Percentiles rank a stretch among this genome's conserved stretches.
Evolutionary conservation across 2,329 filamentous ascomycete genomes (phyloP).

Genomic region (Epicoccum nigrum): DNA sequence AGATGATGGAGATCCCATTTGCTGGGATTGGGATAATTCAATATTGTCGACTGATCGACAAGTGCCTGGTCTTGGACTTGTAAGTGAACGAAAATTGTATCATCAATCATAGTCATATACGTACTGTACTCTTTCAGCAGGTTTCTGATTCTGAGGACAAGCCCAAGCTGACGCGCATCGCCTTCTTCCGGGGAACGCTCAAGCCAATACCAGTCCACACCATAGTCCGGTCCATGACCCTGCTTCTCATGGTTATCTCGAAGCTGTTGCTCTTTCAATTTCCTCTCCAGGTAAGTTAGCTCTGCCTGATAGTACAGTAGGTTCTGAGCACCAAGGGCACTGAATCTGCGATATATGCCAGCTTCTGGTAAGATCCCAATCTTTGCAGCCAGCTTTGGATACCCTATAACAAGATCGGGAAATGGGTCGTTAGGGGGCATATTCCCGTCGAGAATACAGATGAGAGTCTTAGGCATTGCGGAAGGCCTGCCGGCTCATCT

Average conservation of each 20-base stretch:
- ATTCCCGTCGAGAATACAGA: too few species aligned
- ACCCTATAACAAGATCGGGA: not conserved
- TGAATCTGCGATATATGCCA: conserved; percentile 9
- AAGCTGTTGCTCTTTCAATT: conserved; percentile 2
- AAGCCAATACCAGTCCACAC: not conserved
- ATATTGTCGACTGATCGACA: conserved; percentile 15
- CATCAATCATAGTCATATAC: too few species aligned
- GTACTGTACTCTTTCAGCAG: not conserved
- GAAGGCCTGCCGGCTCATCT: too few species aligned
- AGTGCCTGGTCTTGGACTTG: not conserved
- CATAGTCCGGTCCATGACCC: not conserved
- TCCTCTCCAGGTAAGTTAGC: conserved; percentile 2
- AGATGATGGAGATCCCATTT: conserved; percentile 23
- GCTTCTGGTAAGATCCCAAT: conserved; percentile 7
- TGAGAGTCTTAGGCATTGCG: too few species aligned
- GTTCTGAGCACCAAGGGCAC: conserved; percentile 11
- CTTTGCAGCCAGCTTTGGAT: conserved; percentile 11
- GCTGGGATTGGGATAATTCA: conserved; percentile 13
- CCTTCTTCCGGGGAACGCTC: not conserved
- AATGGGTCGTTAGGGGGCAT: too few species aligned
- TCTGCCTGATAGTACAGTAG: conserved; percentile 19
- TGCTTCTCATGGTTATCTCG: not conserved
- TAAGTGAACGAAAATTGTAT: too few species aligned
- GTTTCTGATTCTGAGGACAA: not conserved
- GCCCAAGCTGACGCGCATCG: not conserved